phyloP scores from a whole-genome alignment of 257 asterid genomes.

The Solanum chiquidenum region DNA sequence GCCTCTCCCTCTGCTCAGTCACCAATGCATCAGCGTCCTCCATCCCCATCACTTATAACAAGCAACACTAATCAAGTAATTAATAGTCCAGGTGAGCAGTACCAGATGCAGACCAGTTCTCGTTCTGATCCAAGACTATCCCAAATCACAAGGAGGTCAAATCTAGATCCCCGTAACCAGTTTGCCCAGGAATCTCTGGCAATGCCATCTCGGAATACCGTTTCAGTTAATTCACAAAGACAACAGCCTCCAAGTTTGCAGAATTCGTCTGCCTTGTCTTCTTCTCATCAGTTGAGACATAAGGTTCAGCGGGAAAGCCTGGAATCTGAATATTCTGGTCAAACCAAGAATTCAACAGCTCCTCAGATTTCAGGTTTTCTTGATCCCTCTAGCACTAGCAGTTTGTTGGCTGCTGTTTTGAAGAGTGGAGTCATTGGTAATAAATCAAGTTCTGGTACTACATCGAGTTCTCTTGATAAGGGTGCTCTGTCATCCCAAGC shows the following conservation, averaged over 20 bases:
- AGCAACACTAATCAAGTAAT: constrained; percentile 18
- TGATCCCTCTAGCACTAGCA: constrained; percentile 33
- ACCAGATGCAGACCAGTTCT: constrained; percentile 27
- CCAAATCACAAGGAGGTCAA: constrained; percentile 27
- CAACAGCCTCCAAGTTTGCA: constrained; percentile 19
- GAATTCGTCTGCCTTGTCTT: constrained; percentile 18
- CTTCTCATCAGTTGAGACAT: constrained; percentile 30
- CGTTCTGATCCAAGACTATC: constrained; percentile 64
- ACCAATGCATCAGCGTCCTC: constrained; percentile 30
- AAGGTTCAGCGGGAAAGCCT: constrained; percentile 26
- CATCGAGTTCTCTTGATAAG: constrained; percentile 20
- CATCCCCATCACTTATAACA: constrained; percentile 24
- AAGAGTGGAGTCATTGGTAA: constrained; percentile 37
- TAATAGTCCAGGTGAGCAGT: constrained; percentile 35
- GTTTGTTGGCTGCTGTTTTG: constrained; percentile 43
- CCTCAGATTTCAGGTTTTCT: constrained; percentile 27
- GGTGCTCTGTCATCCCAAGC: constrained; percentile 14
- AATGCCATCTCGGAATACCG: constrained; percentile 18
- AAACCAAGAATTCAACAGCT: neutral
- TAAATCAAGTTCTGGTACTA: constrained; percentile 5
- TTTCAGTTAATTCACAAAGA: constrained; percentile 23
- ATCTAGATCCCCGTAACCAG: constrained; percentile 19
- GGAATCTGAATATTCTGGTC: constrained; percentile 11
- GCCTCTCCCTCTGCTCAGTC: constrained; percentile 34
- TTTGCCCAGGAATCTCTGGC: constrained; percentile 27